Base-by-base conservation (phyloP, 805 yeast genomes). In the Yarrowia porcina region DNA sequence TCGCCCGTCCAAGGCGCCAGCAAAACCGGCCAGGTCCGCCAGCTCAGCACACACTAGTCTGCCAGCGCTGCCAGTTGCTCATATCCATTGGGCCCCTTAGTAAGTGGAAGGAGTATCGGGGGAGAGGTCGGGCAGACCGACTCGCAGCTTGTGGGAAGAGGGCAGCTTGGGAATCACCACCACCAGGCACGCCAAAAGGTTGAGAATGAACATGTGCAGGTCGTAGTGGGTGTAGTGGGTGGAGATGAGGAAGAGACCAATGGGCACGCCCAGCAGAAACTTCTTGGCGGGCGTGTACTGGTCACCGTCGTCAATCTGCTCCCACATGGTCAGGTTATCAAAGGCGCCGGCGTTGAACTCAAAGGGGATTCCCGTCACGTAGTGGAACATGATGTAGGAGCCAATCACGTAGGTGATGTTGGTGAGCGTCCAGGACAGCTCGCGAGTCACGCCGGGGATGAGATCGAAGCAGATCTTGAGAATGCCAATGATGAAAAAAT, bases 281-380 rank as follows among this genome's bases (percentile, higher is more conserved):
- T 93, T 93, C 79, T 94, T 92, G 38, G 97, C 86, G 12, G 99
- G 99, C 0, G 99, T 94, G 74, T 92, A 93, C 74, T 91, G 96
- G 72, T 91, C 97, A 64, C 98, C 99, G 70, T 92, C 86, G 74
- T 89, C 96, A 64, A 88, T 87, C 75, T 93, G 99, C 75, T 93
- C 99, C 99, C 99, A 93, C 97, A 93, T 90, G 21, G 97, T 94
- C 68, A 93, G 80, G 71, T 90, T 87, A 73, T 93, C 99, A 75
- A 88, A 94, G 0, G 97, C 98, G 44, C 99, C 99, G 41, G 89
- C 87, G 72, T 92, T 94, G 78, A 93, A 92, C 69, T 94, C 99
- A 72, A 93, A 94, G 0, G 99, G 99, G 1, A 96, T 91, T 38
- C 99, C 99, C 71, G 93, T 94, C 47, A 94, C 90, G 73, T 89